A percentile compares a stretch with the other conserved stretches of the same genome.
Conservation (phyloP, 306 rosid genomes). For the Lablab purpureus region DNA sequence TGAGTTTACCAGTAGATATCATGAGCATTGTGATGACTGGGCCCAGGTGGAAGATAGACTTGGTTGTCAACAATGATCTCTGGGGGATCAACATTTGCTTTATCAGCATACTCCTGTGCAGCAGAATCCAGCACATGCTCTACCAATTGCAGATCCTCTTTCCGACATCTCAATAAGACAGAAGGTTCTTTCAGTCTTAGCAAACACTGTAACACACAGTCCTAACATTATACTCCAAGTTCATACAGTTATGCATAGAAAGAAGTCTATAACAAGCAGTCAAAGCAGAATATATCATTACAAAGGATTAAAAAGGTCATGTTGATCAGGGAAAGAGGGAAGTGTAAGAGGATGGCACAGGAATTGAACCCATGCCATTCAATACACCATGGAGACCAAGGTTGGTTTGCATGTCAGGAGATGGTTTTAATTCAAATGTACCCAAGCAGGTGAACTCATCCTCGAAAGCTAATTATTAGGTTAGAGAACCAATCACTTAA, state of each 20-base stretch:
- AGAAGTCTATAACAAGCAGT: too few relatives aligned
- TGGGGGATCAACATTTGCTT: constrained; percentile 74
- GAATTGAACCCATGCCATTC: background rate
- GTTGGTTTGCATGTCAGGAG: background rate
- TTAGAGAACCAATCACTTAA: too few relatives aligned
- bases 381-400: background rate
- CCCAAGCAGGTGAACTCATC: too few relatives aligned
- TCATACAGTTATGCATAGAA: background rate
- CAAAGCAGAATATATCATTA: background rate
- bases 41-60: constrained; percentile 93
- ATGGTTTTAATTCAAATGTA: constrained; percentile 3
- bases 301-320: background rate
- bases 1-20: constrained; percentile 74
- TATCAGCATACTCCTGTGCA: constrained; percentile 80
- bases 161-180: constrained; percentile 88
- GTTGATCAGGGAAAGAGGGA: background rate
- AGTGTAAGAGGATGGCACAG: background rate
- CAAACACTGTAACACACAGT: constrained; percentile 69
- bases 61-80: constrained; percentile 75
- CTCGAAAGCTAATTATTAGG: too few relatives aligned
- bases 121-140: constrained; percentile 80
- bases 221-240: constrained; percentile 11
- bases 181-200: constrained; percentile 95
- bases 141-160: constrained; percentile 73
- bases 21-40: constrained; percentile 75